These are phyloP conservation scores for Diaporthe capsici DNA, from an alignment of 2,329 filamentous ascomycete genomes.

Conservation along the genomic window DNA sequence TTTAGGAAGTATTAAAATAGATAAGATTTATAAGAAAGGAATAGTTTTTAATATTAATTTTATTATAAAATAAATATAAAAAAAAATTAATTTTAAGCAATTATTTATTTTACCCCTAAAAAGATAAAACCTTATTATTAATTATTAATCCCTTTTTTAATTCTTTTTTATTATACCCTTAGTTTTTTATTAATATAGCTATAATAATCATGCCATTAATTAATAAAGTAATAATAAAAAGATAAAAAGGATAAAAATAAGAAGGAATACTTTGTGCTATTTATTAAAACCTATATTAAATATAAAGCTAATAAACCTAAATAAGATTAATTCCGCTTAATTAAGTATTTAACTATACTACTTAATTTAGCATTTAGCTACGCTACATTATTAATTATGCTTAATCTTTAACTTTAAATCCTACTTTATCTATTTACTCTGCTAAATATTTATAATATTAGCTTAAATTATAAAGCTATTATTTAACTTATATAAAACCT, in stretches of 20 bases:
- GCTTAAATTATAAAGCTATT: neutral
- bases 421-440: neutral
- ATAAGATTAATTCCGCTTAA: neutral
- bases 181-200: neutral
- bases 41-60: neutral
- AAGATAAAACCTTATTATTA: neutral
- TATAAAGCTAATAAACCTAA: neutral
- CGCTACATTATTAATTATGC: neutral
- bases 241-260: neutral
- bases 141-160: neutral
- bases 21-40: neutral
- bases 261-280: neutral
- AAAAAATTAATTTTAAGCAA: neutral
- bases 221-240: neutral
- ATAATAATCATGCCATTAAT: neutral
- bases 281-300: neutral
- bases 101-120: neutral
- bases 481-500: neutral
- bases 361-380: neutral
- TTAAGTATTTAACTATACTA: neutral
- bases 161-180: neutral
- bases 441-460: neutral
- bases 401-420: neutral
- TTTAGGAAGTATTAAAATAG: neutral
- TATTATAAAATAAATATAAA: slow-evolving; percentile 4